Conservation (phyloP, 1,139 yeast genomes). For the Yamadazyma blattariae region DNA sequence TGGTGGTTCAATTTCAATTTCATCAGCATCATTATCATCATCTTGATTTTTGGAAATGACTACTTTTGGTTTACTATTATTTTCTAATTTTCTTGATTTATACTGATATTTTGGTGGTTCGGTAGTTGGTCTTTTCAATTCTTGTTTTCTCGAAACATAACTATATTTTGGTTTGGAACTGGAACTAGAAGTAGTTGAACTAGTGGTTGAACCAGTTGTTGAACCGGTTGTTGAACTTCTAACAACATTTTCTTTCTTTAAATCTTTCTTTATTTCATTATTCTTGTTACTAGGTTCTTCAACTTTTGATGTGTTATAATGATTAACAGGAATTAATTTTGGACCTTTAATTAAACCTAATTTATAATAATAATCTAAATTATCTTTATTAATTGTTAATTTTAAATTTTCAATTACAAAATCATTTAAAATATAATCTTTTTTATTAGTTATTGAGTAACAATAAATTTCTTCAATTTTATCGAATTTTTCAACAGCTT, state of each 20-base stretch:
- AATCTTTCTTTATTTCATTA: not conserved
- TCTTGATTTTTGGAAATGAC: constrained; percentile 24
- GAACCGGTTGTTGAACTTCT: no score
- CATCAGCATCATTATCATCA: constrained; percentile 14
- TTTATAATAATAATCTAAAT: constrained; percentile 19
- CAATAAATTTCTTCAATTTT: constrained; percentile 28
- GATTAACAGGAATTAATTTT: constrained; percentile 13
- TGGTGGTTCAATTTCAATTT: constrained; percentile 4
- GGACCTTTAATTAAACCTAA: constrained; percentile 40
- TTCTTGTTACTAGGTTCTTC: not conserved
- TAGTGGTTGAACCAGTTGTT: no score
- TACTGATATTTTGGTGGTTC: constrained; percentile 25
- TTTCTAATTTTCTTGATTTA: constrained; percentile 37
- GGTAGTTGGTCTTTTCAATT: constrained; percentile 2
- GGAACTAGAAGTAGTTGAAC: no score
- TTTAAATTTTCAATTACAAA: constrained; percentile 30
- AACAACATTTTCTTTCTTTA: constrained; percentile 2
- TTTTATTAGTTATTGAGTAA: constrained; percentile 25
- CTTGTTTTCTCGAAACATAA: constrained; percentile 23
- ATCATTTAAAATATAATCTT: constrained; percentile 19
- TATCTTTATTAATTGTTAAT: constrained; percentile 17
- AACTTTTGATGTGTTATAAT: not conserved
- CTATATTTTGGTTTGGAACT: constrained; percentile 4
- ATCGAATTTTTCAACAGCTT: constrained; percentile 18
- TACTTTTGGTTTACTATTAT: constrained; percentile 27